These are phyloP conservation scores for Thalassiosira hispida DNA, from an alignment of 352 stramenopile genomes.

Conservation along the genomic window DNA sequence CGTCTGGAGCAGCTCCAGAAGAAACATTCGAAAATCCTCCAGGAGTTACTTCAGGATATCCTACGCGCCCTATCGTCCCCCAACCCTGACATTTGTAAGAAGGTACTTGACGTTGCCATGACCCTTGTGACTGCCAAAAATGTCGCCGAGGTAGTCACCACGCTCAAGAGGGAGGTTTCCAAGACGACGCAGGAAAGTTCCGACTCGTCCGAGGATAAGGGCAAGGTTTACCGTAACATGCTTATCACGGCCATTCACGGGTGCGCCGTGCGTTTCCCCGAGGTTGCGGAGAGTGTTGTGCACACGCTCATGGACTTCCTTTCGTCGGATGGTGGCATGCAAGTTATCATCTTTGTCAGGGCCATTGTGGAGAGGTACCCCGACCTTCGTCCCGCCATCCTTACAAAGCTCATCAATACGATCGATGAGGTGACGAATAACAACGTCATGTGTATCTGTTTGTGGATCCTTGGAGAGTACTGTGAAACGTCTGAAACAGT, in stretches of 20 bases:
- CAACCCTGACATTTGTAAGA: conserved; percentile 98
- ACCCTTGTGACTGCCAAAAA: conserved; percentile 96
- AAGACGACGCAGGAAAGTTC: conserved; percentile 84
- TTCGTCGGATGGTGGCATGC: conserved; percentile 93
- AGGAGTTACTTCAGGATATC: conserved; percentile 99
- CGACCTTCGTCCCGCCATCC: conserved; percentile 90
- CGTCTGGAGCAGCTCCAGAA: conserved; percentile 97
- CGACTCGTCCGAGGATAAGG: conserved; percentile 91
- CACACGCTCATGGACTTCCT: conserved; percentile 99
- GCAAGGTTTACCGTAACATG: conserved; percentile 95
- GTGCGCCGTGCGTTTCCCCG: conserved; percentile 97
- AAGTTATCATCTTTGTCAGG: conserved; percentile 98
- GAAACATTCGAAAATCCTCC: conserved; percentile 94
- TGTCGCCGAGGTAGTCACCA: conserved; percentile 95
- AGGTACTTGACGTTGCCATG: conserved; percentile 98
- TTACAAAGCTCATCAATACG: conserved; percentile 94
- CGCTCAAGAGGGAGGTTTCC: conserved; percentile 89
- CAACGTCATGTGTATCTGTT: conserved; percentile 95
- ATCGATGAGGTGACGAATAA: conserved; percentile 93
- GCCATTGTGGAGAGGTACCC: conserved; percentile 97
- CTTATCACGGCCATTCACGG: conserved; percentile 98
- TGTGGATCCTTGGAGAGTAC: conserved; percentile 94
- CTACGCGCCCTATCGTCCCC: conserved; percentile 95
- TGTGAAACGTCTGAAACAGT: conserved; percentile 77
- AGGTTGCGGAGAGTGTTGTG: conserved; percentile 97